Conservation (phyloP, 805 yeast species). For the Sungouiozyma ichnusensis region DNA sequence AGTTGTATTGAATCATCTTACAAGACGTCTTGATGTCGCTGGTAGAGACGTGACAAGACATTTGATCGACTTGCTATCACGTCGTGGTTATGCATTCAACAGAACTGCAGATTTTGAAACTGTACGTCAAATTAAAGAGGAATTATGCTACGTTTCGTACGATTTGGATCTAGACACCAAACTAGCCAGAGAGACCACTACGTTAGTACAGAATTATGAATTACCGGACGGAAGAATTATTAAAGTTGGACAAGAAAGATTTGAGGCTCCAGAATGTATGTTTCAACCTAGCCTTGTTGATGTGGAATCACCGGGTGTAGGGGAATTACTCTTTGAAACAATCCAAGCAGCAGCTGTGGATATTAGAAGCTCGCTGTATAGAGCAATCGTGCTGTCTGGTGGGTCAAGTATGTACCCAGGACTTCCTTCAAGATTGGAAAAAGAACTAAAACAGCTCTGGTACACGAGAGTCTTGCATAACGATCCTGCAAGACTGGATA, state of each 20-base stretch:
- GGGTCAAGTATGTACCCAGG: slow-evolving; percentile 99
- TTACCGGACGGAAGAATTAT: slow-evolving; percentile 94
- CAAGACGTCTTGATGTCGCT: slow-evolving; percentile 89
- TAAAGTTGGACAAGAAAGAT: slow-evolving; percentile 89
- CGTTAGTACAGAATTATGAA: slow-evolving; percentile 82
- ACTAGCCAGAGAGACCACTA: slow-evolving; percentile 89
- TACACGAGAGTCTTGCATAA: slow-evolving; percentile 76
- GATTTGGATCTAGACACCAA: slow-evolving; percentile 84
- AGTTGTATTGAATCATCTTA: slow-evolving; percentile 88
- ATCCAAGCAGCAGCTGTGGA: slow-evolving; percentile 94
- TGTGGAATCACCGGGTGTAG: slow-evolving; percentile 94
- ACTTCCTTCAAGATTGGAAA: slow-evolving; percentile 87
- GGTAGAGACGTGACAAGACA: slow-evolving; percentile 98
- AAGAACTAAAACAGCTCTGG: slow-evolving; percentile 95
- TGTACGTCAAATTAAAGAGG: slow-evolving; percentile 94
- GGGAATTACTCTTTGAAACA: slow-evolving; percentile 83
- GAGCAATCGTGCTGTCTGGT: slow-evolving; percentile 90
- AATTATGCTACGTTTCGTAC: slow-evolving; percentile 88
- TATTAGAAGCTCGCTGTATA: slow-evolving; percentile 75
- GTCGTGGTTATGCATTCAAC: slow-evolving; percentile 96
- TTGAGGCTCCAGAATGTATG: slow-evolving; percentile 59
- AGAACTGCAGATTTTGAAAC: slow-evolving; percentile 98
- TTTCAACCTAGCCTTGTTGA: slow-evolving; percentile 94
- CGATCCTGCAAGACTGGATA: slow-evolving; percentile 75
- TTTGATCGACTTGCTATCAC: slow-evolving; percentile 76